These are phyloP conservation scores for Lactarius sanguifluus DNA, from an alignment of 768 basidiomycete species.

Conservation along the genomic window DNA sequence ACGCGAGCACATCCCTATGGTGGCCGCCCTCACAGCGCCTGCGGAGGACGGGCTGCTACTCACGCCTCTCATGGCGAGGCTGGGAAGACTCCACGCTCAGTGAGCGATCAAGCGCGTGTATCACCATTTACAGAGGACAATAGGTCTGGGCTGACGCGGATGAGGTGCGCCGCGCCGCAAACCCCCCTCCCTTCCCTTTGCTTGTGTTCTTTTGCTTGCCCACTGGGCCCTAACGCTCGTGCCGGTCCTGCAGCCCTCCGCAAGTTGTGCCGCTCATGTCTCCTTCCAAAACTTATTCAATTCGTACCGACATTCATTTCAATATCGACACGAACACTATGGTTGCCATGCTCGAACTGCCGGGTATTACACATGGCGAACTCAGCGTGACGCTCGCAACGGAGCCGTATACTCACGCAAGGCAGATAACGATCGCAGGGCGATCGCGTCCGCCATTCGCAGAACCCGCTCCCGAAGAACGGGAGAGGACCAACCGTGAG, in stretches of 20 bases:
- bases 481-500: conserved; percentile 45
- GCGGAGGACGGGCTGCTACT: conserved; percentile 5
- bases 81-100: conserved; percentile 11
- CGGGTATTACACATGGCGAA: conserved; percentile 60
- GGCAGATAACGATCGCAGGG: conserved; percentile 59
- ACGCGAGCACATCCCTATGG: conserved; percentile 29
- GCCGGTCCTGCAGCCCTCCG: conserved; percentile 25
- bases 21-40: conserved; percentile 27
- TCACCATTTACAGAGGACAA: conserved; percentile 20
- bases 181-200: not conserved
- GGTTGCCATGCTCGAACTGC: conserved; percentile 65
- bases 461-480: conserved; percentile 29
- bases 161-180: conserved; percentile 27
- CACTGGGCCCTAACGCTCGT: conserved; percentile 11
- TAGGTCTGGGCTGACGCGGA: conserved; percentile 23
- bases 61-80: conserved; percentile 5
- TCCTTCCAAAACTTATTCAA: conserved; percentile 37
- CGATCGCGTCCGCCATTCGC: conserved; percentile 44
- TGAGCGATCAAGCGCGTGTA: conserved; percentile 23
- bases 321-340: conserved; percentile 50
- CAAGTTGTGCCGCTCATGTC: conserved; percentile 3
- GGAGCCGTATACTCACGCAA: conserved; percentile 59
- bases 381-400: conserved; percentile 59
- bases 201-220: not conserved
- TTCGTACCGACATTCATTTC: conserved; percentile 64